Evolutionary conservation across 179 eudicot genomes (phyloP), one percentile per base, ranked within the genome.

Genomic region (Kewa caespitosa): DNA sequence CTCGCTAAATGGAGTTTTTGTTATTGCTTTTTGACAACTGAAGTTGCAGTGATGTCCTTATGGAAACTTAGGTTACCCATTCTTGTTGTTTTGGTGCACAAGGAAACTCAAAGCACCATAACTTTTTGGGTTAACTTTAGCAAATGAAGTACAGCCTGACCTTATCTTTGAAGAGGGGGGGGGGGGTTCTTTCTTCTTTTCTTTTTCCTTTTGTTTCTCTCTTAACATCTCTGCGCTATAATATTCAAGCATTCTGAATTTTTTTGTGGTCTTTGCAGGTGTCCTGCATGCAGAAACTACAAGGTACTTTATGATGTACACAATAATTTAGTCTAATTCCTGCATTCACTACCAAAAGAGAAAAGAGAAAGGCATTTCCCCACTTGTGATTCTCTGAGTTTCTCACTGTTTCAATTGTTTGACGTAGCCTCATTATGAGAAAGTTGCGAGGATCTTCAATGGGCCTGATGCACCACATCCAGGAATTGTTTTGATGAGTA

Each of bases 261-360:
- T 67, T 38, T 20, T 39, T 41, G 38, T 88, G 76, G 36, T 80
- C 74, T n/a, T 87, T 78, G 69, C 87, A 94, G 98, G 98, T 92
- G 97, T 71, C 98, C 98, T n/a, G 97, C 98, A 73, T 94, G 98
- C 84, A 85, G 97, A 88, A 94, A 94, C 67, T 94, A 92, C 79
- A 94, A 94, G 94, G 98, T 94, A 82, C 37, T 7, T 27, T 64
- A 46, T 46, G 54, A 74, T 27, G 31, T 42, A 43, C 17, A 34
- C 50, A 70, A 4, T 36, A 23, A 6, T 60, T n/a, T 60, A 30
- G 43, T 61, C 31, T 3, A 31, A 22, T 34, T 42, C 14, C 28
- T 3, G 36, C 7, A 59, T 1, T 30, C 31, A 4, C 20, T 59
- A 31, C 28, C 18, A 30, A 13, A 31, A 13, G 17, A 59, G 31